Base-by-base conservation (phyloP, 1,284 basidiomycete genomes). In the Pterulicium gracile region DNA sequence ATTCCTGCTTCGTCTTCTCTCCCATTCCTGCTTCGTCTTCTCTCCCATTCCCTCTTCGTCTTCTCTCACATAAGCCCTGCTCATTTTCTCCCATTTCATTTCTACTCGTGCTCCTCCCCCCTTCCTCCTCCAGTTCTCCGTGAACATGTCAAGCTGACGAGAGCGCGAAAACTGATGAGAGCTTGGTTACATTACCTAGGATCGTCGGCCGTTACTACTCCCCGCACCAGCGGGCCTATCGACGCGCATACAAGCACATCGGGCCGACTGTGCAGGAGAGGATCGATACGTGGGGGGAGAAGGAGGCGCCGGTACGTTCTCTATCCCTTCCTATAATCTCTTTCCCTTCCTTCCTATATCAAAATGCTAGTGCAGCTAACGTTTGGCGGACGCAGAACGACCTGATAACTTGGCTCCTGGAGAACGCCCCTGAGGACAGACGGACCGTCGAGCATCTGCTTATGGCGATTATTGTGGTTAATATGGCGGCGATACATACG, bases 231-330 rank as follows among this genome's bases (percentile, higher is more conserved):
- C 5, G 39, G 24, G 42, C 39, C 20, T 23, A 54, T n/a, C 45
- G 35, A 5, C 46, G 46, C 4, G 52, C 45, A 4, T 36, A 46
- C n/a, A 55, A 53, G 42, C 50, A 53, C 43, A 42, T 61, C 7
- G 35, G 43, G 12, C 55, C 56, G 4, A 47, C 56, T 2, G 52
- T 63, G 21, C 48, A 51, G 22, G 53, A 60, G 24, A 46, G 60
- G 4, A 35, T 57, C 13, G 19, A 45, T 13, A 52, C 51, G 19
- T 51, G 54, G 13, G 44, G 51, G 10, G 49, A 56, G 34, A 47
- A 55, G 15, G 57, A 57, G 15, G 58, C 55, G 53, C 47, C 52
- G 13, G 58, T 44, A 5, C 55, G 51, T 43, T 56, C 56, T 19
- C 12, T 43, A 10, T 10, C 23, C 23, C 10, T 13, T 17, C 17